Base-by-base conservation (phyloP, 2,329 filamentous ascomycete species). In the Westerdykella aurantiaca region DNA sequence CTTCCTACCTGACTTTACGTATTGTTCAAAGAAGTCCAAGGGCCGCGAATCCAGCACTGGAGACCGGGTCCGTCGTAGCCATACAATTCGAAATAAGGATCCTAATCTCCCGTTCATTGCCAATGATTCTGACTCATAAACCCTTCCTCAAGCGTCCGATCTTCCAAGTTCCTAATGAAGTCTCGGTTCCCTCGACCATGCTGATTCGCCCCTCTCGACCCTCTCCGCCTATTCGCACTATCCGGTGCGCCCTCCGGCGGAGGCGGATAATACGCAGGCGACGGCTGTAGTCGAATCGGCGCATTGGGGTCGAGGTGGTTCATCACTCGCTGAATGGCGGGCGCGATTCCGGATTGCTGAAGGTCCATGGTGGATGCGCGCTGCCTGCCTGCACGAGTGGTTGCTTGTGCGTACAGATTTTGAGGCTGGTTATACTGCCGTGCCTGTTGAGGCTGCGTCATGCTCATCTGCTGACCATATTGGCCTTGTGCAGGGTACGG, bases 341-440 rank as follows among this genome's bases (percentile, higher is more conserved):
- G 84, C 5, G 93, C 93, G 46, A 98, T 95, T 2, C 91, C 91
- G 50, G 86, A 90, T 61, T 60, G 49, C 39, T 90, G 86, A 63
- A 93, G 88, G 61, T 97, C 93, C 85, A 97, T 94, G 3, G 93
- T 98, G 37, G 90, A 93, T 34, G 93, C 90, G 48, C 93, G 82
- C 69, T 95, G 91, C 42, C 93, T 81, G 37, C 85, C 85, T 37
- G 83, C 83, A 52, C 88, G 80, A 55, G 88, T 80, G 41, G 82
- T 85, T 46, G 86, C 82, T 70, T 91, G 87, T 37, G 81, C 77
- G 56, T 85, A 86, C 33, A 86, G 72, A 55, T 79, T 85, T 51
- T 88, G 88, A 42, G 88, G 86, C 55, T 85, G 75, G 51, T 63
- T 68, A 51, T 68, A 71, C 46, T 63, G 60, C 5, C 63, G 61